Base-by-base conservation (phyloP, 1,284 basidiomycete genomes). In the Cystobasidium sp. region DNA sequence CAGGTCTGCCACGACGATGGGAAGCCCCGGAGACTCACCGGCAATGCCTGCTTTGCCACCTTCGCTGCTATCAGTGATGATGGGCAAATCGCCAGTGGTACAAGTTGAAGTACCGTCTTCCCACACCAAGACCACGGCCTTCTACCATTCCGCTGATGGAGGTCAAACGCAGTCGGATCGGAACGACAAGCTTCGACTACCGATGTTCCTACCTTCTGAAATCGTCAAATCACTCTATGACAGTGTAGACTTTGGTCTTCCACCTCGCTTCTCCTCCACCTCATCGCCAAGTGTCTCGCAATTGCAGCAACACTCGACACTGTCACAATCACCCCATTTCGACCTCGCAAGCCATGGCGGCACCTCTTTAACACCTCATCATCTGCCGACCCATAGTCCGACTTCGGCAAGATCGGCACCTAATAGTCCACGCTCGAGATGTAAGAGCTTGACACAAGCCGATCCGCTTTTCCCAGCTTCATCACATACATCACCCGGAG, bases 221-320 rank as follows among this genome's bases (percentile, higher is more conserved):
- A 61, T 64, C 14, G 69, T 71, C 2, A 71, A 71, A 31, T 71
- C 69, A 14, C 61, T 71, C 8, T 71, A 71, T 24, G 69, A 71
- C 61, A 71, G 69, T 47, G 69, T 71, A 3, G 69, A 71, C 44
- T 71, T 71, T 46, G 69, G 69, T 20, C 39, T 64, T 12, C 59
- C 69, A 24, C 53, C 52, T 37, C 37, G 66, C 37, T 31, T 66
- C 24, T 66, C 64, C 9, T 67, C 64, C 1, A 16, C 44, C 47
- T 10, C 66, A 37, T 68, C 66, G 12, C 47, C 66, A 43, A 39
- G 39, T 6, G 10, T 44, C 7, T 20, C 31, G 31, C 31, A 1
- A 31, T 31, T 31, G 31, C 31, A 31, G 31, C 31, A 31, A 31
- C 31, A 31, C 31, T 31, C 65, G 12, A 37, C 65, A 8, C 65